phyloP scores from a whole-genome alignment of 371 early-diverging fungal genomes.

The Mucor saturninus region DNA sequence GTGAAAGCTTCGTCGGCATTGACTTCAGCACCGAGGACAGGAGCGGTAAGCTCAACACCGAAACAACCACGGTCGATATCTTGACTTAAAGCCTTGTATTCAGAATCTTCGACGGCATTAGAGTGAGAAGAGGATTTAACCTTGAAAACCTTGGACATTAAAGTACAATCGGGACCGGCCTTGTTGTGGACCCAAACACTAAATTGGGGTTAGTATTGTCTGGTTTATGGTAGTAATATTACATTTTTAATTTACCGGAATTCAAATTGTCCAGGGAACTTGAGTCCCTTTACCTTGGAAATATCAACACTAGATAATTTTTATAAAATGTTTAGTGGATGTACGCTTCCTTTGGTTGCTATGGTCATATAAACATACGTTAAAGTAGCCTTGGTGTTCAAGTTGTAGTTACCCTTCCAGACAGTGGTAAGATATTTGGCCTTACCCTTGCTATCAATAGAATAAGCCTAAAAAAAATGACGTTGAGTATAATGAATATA shows the following conservation, averaged over 20 bases:
- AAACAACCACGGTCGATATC: constrained; percentile 56
- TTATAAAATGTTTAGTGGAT: too few species aligned
- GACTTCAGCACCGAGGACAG: constrained; percentile 39
- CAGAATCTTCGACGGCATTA: constrained; percentile 43
- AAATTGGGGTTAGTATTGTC: constrained; percentile 12
- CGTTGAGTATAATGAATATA: neutral
- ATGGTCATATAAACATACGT: constrained; percentile 30
- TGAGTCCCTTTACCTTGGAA: constrained; percentile 37
- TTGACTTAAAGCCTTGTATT: constrained; percentile 29
- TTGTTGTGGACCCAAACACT: constrained; percentile 50
- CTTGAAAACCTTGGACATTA: constrained; percentile 58
- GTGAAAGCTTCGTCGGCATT: constrained; percentile 22
- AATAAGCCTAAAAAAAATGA: constrained; percentile 38
- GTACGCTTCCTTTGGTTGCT: neutral
- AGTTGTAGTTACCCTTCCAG: constrained; percentile 48
- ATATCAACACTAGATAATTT: constrained; percentile 41
- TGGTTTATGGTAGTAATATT: neutral
- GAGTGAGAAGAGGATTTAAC: constrained; percentile 41
- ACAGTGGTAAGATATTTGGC: constrained; percentile 45
- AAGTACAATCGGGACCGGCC: constrained; percentile 54
- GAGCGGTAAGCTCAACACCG: constrained; percentile 44
- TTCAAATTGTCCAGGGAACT: constrained; percentile 53
- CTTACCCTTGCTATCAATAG: constrained; percentile 41
- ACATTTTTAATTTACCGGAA: constrained; percentile 43
- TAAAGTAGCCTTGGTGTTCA: constrained; percentile 47